These are phyloP conservation scores for Lophiostoma macrostomum DNA, from an alignment of 495 filamentous ascomycete species.

Conservation along the genomic window DNA sequence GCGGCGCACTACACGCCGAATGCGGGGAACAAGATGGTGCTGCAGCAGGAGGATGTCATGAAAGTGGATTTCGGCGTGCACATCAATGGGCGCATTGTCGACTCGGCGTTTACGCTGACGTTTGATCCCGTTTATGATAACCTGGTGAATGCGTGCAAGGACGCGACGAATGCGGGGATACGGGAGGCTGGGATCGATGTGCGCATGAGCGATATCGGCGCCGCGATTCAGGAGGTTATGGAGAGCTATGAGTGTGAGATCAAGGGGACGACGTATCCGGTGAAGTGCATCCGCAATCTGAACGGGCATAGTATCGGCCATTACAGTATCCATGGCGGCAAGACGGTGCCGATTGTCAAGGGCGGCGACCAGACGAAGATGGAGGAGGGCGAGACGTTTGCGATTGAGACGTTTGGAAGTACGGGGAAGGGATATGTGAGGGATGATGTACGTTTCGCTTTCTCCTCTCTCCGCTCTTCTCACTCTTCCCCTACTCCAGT, in stretches of 20 bases:
- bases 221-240: slow-evolving; percentile 79
- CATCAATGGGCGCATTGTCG: slow-evolving; percentile 85
- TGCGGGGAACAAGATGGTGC: slow-evolving; percentile 78
- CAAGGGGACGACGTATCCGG: slow-evolving; percentile 69
- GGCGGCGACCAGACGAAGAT: slow-evolving; percentile 68
- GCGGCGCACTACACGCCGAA: slow-evolving; percentile 90
- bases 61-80: slow-evolving; percentile 93
- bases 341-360: slow-evolving; percentile 90
- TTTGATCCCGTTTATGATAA: slow-evolving; percentile 85
- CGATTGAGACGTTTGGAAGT: slow-evolving; percentile 91
- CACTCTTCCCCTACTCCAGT: too few species aligned
- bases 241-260: slow-evolving; percentile 84
- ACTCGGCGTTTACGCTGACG: slow-evolving; percentile 87
- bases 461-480: too few species aligned
- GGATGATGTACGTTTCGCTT: slow-evolving; percentile 67
- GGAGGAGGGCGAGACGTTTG: slow-evolving; percentile 92
- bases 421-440: slow-evolving; percentile 82
- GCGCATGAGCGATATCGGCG: slow-evolving; percentile 72
- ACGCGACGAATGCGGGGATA: slow-evolving; percentile 84
- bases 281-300: slow-evolving; percentile 83
- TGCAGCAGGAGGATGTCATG: slow-evolving; percentile 78
- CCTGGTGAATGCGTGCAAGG: slow-evolving; percentile 75
- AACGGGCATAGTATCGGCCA: slow-evolving; percentile 86
- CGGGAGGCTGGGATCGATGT: slow-evolving; percentile 80
- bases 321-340: slow-evolving; percentile 83